These are phyloP conservation scores for Aspergillus carbonarius DNA, from an alignment of 2,329 filamentous ascomycete genomes.

Conservation along the genomic window DNA sequence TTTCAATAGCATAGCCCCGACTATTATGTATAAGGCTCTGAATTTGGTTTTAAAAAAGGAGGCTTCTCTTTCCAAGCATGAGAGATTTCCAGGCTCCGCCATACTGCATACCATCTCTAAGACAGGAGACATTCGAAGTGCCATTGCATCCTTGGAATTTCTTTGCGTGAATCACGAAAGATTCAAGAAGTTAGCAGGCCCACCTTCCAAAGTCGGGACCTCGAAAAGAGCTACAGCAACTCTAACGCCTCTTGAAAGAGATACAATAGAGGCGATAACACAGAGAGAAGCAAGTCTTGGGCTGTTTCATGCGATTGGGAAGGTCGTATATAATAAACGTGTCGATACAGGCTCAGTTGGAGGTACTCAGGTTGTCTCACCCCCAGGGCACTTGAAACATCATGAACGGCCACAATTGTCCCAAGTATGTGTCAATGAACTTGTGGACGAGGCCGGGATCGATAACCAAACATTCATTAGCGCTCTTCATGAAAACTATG, in stretches of 20 bases:
- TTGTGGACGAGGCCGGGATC: conserved; percentile 92
- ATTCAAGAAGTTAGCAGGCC: conserved; percentile 67
- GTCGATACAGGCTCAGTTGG: conserved; percentile 51
- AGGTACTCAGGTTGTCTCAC: conserved; percentile 49
- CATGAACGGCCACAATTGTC: conserved; percentile 61
- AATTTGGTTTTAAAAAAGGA: conserved; percentile 83
- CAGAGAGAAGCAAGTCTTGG: conserved; percentile 87
- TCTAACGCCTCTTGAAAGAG: conserved; percentile 73
- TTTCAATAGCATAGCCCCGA: conserved; percentile 89
- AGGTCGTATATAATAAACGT: conserved; percentile 94
- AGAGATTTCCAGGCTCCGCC: conserved; percentile 71
- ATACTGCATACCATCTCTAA: conserved; percentile 79
- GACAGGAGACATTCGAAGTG: conserved; percentile 87
- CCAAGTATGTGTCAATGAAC: conserved; percentile 66
- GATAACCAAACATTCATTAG: conserved; percentile 88
- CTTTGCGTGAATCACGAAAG: conserved; percentile 79
- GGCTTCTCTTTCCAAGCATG: conserved; percentile 71
- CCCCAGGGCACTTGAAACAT: conserved; percentile 61
- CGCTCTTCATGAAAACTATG: conserved; percentile 90
- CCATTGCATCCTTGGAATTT: conserved; percentile 89
- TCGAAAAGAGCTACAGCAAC: conserved; percentile 44
- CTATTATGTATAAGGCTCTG: conserved; percentile 79
- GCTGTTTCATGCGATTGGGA: conserved; percentile 94
- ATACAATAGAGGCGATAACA: conserved; percentile 76
- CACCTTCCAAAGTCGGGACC: conserved; percentile 69